phyloP scores from a whole-genome alignment of 805 yeast genomes.

The Lachancea quebecensis region DNA sequence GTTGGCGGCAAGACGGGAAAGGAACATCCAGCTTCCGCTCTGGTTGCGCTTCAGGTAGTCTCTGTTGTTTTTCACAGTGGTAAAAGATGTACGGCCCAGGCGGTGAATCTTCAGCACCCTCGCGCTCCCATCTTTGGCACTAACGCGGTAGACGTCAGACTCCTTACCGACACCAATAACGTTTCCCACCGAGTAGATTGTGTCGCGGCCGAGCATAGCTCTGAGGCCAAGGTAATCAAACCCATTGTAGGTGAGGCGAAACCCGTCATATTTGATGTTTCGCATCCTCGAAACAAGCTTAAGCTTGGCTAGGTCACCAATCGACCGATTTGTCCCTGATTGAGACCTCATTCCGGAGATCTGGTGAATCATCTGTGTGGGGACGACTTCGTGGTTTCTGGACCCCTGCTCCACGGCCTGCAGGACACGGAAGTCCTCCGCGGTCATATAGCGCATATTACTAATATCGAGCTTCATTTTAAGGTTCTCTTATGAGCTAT shows the following conservation, averaged over 20 bases:
- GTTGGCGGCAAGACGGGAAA: constrained; percentile 83
- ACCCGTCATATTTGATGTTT: constrained; percentile 95
- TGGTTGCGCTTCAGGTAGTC: constrained; percentile 71
- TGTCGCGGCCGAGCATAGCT: constrained; percentile 67
- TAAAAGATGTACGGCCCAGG: constrained; percentile 88
- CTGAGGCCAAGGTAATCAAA: constrained; percentile 88
- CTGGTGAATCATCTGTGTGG: constrained; percentile 74
- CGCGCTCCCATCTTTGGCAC: constrained; percentile 56
- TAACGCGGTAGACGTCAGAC: constrained; percentile 85
- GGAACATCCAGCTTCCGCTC: constrained; percentile 85
- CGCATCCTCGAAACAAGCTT: constrained; percentile 70
- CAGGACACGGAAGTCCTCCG: constrained; percentile 84
- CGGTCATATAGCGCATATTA: constrained; percentile 86
- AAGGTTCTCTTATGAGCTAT: neutral
- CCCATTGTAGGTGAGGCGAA: constrained; percentile 80
- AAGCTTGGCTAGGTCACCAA: constrained; percentile 81
- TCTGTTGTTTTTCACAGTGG: constrained; percentile 86
- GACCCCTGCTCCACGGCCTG: constrained; percentile 89
- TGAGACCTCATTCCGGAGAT: constrained; percentile 70
- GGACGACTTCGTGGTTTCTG: constrained; percentile 89
- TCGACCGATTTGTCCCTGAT: constrained; percentile 69
- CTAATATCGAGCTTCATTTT: constrained; percentile 86
- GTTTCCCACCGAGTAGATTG: constrained; percentile 71
- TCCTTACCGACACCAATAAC: constrained; percentile 97
- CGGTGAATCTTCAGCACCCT: constrained; percentile 86